Percentiles rank a stretch among this genome's conserved stretches.
Conservation (phyloP, 495 filamentous ascomycete species). For the Margaritispora aquatica region DNA sequence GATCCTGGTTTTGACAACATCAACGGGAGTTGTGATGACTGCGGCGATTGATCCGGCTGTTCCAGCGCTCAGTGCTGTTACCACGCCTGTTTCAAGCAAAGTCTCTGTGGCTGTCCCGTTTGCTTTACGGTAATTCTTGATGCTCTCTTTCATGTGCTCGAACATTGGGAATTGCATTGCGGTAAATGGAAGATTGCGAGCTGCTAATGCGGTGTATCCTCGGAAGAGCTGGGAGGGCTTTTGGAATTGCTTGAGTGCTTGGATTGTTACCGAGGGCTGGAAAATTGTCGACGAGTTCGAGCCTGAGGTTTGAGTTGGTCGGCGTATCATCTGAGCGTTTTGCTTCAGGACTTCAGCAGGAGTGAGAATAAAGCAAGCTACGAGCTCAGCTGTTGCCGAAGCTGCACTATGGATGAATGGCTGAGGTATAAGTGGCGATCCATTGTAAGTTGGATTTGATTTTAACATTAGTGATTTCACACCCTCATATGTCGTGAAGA, state of each 20-base stretch:
- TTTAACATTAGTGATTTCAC: constrained; percentile 52
- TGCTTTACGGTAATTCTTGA: constrained; percentile 30
- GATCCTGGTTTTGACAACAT: constrained; percentile 79
- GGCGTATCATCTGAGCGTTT: constrained; percentile 69
- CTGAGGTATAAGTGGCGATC: constrained; percentile 42
- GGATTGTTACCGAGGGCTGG: constrained; percentile 34
- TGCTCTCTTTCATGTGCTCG: constrained; percentile 49
- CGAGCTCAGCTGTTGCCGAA: constrained; percentile 68
- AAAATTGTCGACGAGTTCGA: constrained; percentile 14
- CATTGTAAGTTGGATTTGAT: constrained; percentile 32
- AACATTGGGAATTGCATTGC: constrained; percentile 86
- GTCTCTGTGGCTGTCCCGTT: constrained; percentile 12
- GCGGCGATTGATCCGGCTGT: constrained; percentile 64
- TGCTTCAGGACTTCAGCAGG: constrained; percentile 92
- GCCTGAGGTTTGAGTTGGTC: constrained; percentile 9
- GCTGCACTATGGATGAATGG: constrained; percentile 64
- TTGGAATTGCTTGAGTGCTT: constrained; percentile 47
- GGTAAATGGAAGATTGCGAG: constrained; percentile 79
- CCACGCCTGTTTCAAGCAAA: constrained; percentile 53
- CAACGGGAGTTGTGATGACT: constrained; percentile 70
- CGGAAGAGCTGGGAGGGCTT: constrained; percentile 60
- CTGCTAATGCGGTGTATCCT: constrained; percentile 73
- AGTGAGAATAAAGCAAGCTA: constrained; percentile 78
- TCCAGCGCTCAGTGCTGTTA: constrained; percentile 66
- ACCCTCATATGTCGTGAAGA: constrained; percentile 86